Base-by-base conservation (phyloP, 805 yeast genomes). In the Lachancea waltii region DNA sequence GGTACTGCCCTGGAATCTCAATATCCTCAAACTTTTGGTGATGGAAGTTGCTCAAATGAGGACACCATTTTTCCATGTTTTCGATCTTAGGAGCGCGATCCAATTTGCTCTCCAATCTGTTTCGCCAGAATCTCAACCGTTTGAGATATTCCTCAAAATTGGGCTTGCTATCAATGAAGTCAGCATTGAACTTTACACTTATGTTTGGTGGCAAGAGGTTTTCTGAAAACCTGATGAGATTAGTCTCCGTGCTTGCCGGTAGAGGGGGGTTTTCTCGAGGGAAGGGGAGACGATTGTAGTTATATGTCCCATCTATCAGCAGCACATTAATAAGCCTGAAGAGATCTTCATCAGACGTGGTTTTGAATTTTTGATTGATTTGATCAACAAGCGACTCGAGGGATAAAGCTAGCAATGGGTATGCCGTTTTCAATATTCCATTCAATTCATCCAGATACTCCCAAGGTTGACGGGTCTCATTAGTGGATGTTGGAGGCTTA, bases 1-100 rank as follows among this genome's bases (percentile, higher is more conserved):
- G 66, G 54, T 92, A 92, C 57, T 92, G 99, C 1, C 99, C 98
- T 0, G 98, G 98, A 42, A 92, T 79, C 59, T 92, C 98, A 42
- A 92, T 85, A 35, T 92, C 98, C 59, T 92, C 99, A 56, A 92
- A 92, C 63, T 87, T 90, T 60, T 92, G 97, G 59, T 92, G 95
- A 63, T 92, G 98, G 76, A 94, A 92, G 57, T 89, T 96, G 57
- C 95, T 82, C 60, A 92, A 69, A 51, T 90, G 97, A 11, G 97
- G 96, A 53, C 97, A 87, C 45, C 92, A 70, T 41, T 87, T 78
- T 62, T 92, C 98, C 45, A 92, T 63, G 49, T 87, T 83, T 35
- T 87, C 83, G 49, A 77, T 75, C 20, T 79, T 75, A 40, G 86
- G 81, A 42, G 94, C 73, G 47, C 95, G 72, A 58, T 92, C 97